Base-by-base conservation (phyloP, 2,329 filamentous ascomycete genomes). In the Lanzia echinophila region DNA sequence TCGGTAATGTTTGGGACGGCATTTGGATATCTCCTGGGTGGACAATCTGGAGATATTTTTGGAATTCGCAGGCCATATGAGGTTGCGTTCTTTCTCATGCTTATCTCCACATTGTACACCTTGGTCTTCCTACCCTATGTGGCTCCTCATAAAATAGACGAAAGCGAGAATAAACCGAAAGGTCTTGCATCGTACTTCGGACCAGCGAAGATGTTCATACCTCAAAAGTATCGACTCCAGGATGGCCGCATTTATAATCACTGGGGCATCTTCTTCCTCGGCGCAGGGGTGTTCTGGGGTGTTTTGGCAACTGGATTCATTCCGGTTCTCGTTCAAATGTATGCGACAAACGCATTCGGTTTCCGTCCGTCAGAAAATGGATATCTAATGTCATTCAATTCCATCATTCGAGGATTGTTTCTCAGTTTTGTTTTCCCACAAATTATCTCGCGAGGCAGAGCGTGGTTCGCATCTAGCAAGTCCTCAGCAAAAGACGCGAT, bases 241-340 rank as follows among this genome's bases (percentile, higher is more conserved):
- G 73, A 75, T 47, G 84, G 84, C 1, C 70, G 69, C 1, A 61
- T 76, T 5, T 71, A 69, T 47, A 79, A 69, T 17, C 81, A 87
- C 58, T 81, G 81, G 22, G 84, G 85, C 1, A 75, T 86, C 0
- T 68, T 85, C 3, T 77, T 87, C 1, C 75, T 88, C 3, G 84
- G 82, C 19, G 69, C 74, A 0, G 85, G 85, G 1, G 82, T 86
- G 2, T 88, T 87, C 55, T 68, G 86, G 0, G 84, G 81, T 0
- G 83, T 88, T 64, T 73, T 87, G 1, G 84, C 85, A 0, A 87
- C 85, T 0, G 83, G 82, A 1, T 88, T 86, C 53, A 83, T 84
- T 0, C 80, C 82, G 0, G 73, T 80, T 0, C 69, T 88, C 11
- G 67, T 77, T 0, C 74, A 77, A 52, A 73, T 76, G 69, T 77